Percentiles rank a stretch among this genome's conserved stretches.
Evolutionary conservation across 2,329 filamentous ascomycete species (phyloP).

Genomic region (Exophiala sideris): DNA sequence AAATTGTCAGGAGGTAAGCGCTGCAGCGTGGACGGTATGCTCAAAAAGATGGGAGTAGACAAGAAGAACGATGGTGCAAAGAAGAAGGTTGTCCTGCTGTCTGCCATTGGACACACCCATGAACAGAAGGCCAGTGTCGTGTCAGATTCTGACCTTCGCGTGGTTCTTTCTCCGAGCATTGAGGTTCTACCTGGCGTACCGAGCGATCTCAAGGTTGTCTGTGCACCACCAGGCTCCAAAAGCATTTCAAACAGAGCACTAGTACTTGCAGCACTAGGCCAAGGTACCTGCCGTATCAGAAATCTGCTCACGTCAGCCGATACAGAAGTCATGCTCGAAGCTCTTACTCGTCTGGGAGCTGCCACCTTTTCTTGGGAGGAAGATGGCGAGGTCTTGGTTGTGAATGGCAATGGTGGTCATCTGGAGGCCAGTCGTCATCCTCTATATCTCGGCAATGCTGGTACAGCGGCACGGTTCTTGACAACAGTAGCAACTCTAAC

Average conservation of each 20-base stretch:
- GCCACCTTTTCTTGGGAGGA: slow-evolving; percentile 93
- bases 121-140: slow-evolving; percentile 87
- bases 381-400: slow-evolving; percentile 82
- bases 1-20: slow-evolving; percentile 80
- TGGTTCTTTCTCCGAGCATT: slow-evolving; percentile 77
- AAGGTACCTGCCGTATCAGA: slow-evolving; percentile 79
- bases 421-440: slow-evolving; percentile 71
- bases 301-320: slow-evolving; percentile 96
- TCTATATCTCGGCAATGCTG: slow-evolving; percentile 92
- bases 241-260: slow-evolving; percentile 95
- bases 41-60: slow-evolving; percentile 94
- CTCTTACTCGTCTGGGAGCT: slow-evolving; percentile 78
- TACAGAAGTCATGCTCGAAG: slow-evolving; percentile 93
- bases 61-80: slow-evolving; percentile 96
- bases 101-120: slow-evolving; percentile 81
- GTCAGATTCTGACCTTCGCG: slow-evolving; percentile 76
- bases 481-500: slow-evolving; percentile 88
- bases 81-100: slow-evolving; percentile 93
- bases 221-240: slow-evolving; percentile 91
- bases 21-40: slow-evolving; percentile 79
- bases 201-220: slow-evolving; percentile 62
- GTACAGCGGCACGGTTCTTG: slow-evolving; percentile 91
- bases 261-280: slow-evolving; percentile 85
- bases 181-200: slow-evolving; percentile 71
- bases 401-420: slow-evolving; percentile 85